Evolutionary conservation across 2,329 filamentous ascomycete species (phyloP).

Genomic region (Aspergillus aculeatinus): DNA sequence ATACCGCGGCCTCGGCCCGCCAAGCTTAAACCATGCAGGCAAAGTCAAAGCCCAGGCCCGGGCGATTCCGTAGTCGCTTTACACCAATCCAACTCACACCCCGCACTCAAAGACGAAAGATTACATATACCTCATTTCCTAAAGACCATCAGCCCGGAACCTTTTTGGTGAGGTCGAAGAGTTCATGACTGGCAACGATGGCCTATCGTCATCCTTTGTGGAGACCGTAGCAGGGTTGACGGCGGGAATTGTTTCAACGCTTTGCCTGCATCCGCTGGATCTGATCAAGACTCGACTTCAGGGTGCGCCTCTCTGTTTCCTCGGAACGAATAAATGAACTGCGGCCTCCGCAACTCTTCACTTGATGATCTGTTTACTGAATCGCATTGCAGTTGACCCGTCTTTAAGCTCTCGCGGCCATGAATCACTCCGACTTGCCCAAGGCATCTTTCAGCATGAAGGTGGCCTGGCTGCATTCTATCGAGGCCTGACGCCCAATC

Average conservation of each 20-base stretch:
- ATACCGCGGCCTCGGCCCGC: constrained; percentile 7
- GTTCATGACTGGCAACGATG: constrained; percentile 51
- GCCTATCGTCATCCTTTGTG: constrained; percentile 72
- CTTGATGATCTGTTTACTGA: not conserved
- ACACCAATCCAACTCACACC: not conserved
- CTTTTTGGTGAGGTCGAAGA: constrained; percentile 9
- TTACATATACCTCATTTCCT: not conserved
- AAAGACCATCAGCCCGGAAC: constrained; percentile 6
- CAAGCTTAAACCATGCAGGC: constrained; percentile 5
- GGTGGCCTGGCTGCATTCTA: constrained; percentile 71
- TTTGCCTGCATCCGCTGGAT: constrained; percentile 88
- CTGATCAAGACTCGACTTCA: constrained; percentile 96
- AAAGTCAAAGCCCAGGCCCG: not conserved
- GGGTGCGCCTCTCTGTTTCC: constrained; percentile 53
- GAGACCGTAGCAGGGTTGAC: constrained; percentile 88
- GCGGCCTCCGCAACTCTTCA: not conserved
- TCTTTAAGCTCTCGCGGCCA: constrained; percentile 49
- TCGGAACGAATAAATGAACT: too few species aligned
- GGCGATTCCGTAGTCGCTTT: not conserved
- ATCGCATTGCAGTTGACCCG: constrained; percentile 50
- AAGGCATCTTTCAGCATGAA: constrained; percentile 54
- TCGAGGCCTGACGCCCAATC: constrained; percentile 83
- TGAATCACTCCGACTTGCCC: constrained; percentile 54
- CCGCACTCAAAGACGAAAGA: not conserved
- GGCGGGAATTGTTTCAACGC: constrained; percentile 80